Conservation (phyloP, 2,329 filamentous ascomycete species). For the Corynespora cassiicola region DNA sequence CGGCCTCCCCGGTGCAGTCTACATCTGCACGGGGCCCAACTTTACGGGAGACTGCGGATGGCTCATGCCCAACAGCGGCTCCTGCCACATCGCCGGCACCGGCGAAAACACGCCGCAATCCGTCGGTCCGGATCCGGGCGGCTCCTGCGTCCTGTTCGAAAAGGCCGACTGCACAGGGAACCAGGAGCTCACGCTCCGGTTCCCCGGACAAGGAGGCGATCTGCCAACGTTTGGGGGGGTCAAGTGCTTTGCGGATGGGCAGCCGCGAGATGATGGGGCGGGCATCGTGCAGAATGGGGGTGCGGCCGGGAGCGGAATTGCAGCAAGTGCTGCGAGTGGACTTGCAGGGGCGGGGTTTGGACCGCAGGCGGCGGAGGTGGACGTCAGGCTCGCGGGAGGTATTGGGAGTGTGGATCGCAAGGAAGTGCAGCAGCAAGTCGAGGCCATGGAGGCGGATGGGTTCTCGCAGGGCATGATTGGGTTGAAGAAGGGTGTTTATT, state of each 20-base stretch:
- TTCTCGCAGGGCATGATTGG: slow-evolving; percentile 40
- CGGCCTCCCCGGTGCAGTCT: slow-evolving; percentile 43
- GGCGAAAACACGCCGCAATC: slow-evolving; percentile 24
- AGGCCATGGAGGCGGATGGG: slow-evolving; percentile 32
- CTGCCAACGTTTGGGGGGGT: slow-evolving; percentile 32
- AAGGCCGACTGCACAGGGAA: slow-evolving; percentile 27
- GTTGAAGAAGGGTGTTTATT: slow-evolving; percentile 30
- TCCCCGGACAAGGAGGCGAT: slow-evolving; percentile 26
- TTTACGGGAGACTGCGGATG: slow-evolving; percentile 39
- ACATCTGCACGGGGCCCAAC: slow-evolving; percentile 34
- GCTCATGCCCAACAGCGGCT: no score
- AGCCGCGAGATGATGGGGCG: slow-evolving; percentile 7
- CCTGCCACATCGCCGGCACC: slow-evolving; percentile 36
- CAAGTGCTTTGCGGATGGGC: slow-evolving; percentile 25
- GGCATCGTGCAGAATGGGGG: slow-evolving; percentile 5
- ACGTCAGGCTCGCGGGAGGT: slow-evolving; percentile 27
- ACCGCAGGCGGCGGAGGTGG: slow-evolving; percentile 10
- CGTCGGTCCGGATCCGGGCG: slow-evolving; percentile 39
- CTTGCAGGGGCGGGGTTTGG: no score
- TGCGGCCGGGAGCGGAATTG: neutral
- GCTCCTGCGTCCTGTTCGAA: slow-evolving; percentile 33
- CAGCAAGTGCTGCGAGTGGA: no score
- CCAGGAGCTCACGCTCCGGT: slow-evolving; percentile 24
- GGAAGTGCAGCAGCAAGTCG: slow-evolving; percentile 22
- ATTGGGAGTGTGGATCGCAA: slow-evolving; percentile 28